Evolutionary conservation across 306 rosid species (phyloP).

Genomic region (Citrullus colocynthis): DNA sequence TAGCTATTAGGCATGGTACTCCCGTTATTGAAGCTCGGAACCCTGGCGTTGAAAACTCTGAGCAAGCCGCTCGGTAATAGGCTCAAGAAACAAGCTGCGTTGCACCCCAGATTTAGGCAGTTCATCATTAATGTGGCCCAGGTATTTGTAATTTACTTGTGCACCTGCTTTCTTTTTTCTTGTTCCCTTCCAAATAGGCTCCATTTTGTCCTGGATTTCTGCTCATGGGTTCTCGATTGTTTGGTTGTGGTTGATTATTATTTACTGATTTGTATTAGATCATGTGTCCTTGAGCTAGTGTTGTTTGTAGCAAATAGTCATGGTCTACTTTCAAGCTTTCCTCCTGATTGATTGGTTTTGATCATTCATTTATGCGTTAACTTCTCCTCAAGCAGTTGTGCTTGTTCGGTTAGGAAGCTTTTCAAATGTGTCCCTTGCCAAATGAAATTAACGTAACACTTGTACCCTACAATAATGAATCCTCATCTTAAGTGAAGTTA

Average conservation of each 20-base stretch:
- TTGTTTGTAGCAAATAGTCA: background rate
- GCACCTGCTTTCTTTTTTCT: background rate
- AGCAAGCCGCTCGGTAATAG: conserved; percentile 77
- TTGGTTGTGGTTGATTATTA: background rate
- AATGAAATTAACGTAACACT: background rate
- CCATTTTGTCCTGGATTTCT: background rate
- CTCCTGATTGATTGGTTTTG: background rate
- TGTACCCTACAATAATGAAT: background rate
- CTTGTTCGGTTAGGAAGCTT: background rate
- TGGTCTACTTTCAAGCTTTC: background rate
- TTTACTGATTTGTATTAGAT: background rate
- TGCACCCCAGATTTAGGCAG: conserved; percentile 73
- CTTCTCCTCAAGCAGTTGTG: background rate
- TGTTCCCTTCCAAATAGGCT: background rate
- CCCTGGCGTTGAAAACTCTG: conserved; percentile 61
- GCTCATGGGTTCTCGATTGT: background rate
- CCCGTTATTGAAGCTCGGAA: conserved; percentile 76
- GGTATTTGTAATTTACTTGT: conserved; percentile 15
- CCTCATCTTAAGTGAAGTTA: background rate
- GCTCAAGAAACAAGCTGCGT: conserved; percentile 59
- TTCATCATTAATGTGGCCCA: conserved; percentile 58
- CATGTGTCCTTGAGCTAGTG: background rate
- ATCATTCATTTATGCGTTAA: background rate
- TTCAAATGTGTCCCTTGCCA: background rate
- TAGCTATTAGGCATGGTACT: conserved; percentile 31